Evolutionary conservation across 23 red algal species (phyloP).

Genomic region (Gracilaria vermiculophylla): DNA sequence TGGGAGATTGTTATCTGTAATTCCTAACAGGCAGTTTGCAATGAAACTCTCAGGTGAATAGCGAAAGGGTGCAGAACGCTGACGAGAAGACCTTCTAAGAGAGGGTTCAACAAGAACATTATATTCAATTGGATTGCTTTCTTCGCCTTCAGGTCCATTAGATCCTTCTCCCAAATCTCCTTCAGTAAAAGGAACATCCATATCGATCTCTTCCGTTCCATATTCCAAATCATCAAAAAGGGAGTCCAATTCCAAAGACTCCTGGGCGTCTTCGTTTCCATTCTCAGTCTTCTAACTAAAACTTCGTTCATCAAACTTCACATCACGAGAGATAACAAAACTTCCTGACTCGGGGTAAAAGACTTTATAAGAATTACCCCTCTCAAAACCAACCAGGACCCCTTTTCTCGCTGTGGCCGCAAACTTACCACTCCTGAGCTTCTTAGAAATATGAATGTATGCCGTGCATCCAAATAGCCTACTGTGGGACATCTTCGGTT

Average conservation of each 20-base stretch:
- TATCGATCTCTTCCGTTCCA: too few species aligned
- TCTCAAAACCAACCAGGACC: conserved; percentile 28
- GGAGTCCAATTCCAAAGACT: too few species aligned
- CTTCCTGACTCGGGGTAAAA: not conserved
- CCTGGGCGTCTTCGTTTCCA: too few species aligned
- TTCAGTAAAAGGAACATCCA: too few species aligned
- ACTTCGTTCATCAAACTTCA: not conserved
- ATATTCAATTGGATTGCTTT: too few species aligned
- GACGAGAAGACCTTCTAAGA: not conserved
- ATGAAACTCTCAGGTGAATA: not conserved
- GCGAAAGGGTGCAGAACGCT: not conserved
- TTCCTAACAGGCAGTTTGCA: not conserved
- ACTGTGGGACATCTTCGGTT: not conserved
- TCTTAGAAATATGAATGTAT: conserved; percentile 11
- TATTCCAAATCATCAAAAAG: too few species aligned
- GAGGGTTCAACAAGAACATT: too few species aligned
- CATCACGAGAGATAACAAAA: not conserved
- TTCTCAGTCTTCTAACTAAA: not conserved
- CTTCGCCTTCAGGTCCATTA: too few species aligned
- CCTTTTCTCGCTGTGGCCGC: not conserved
- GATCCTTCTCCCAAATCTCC: not conserved
- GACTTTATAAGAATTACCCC: not conserved
- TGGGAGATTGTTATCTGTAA: not conserved
- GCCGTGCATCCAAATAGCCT: conserved; percentile 4
- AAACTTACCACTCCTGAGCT: conserved; percentile 4